These are phyloP conservation scores for Calocera viscosa DNA, from an alignment of 768 basidiomycete genomes.

Conservation along the genomic window DNA sequence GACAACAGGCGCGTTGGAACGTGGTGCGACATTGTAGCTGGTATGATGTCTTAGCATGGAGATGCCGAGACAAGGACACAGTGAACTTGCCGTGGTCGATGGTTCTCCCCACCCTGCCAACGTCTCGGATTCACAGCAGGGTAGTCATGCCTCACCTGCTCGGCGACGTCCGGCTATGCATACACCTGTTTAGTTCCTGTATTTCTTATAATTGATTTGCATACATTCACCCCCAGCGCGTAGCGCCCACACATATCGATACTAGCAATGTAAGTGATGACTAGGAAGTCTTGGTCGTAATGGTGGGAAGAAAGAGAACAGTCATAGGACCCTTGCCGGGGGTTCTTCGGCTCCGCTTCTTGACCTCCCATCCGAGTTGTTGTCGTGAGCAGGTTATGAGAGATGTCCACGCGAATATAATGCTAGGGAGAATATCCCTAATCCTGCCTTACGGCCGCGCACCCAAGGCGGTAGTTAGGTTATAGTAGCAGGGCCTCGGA, in stretches of 20 bases:
- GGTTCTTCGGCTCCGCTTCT: neutral
- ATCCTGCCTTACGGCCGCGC: no score
- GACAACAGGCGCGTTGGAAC: conserved; percentile 63
- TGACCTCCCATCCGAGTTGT: no score
- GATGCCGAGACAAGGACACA: neutral
- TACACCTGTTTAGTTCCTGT: neutral
- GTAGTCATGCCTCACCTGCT: conserved; percentile 1
- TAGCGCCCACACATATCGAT: conserved; percentile 4
- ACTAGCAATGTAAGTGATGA: neutral
- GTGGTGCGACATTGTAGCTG: conserved; percentile 76
- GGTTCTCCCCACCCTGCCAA: neutral
- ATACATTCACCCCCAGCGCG: neutral
- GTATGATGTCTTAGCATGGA: neutral
- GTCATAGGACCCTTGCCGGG: neutral
- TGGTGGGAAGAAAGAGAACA: neutral
- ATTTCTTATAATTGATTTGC: neutral
- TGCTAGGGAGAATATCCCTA: no score
- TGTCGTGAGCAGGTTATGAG: no score
- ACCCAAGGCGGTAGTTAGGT: no score
- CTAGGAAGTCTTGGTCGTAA: neutral
- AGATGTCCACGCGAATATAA: no score
- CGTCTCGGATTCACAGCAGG: neutral
- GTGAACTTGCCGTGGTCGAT: neutral
- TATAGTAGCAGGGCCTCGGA: no score
- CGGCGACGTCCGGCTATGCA: neutral